Conservation (phyloP, 768 basidiomycete genomes). For the Boletus patriciae region DNA sequence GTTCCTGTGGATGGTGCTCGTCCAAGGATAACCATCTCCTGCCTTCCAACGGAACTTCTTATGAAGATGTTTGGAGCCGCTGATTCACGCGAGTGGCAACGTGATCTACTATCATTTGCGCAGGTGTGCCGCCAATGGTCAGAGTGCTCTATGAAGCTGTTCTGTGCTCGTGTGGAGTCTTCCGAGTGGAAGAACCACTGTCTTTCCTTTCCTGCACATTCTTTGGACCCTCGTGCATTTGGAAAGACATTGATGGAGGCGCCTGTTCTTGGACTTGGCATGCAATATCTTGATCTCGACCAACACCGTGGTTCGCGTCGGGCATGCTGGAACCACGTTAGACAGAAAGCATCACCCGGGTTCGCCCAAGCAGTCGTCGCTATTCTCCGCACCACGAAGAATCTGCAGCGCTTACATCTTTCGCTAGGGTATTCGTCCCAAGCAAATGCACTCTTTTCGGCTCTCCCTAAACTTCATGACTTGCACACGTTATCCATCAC, state of each 20-base stretch:
- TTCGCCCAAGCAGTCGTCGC: background rate
- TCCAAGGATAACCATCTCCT: background rate
- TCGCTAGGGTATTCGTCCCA: background rate
- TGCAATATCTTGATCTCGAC: background rate
- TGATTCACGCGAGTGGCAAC: background rate
- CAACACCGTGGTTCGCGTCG: background rate
- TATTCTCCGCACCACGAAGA: conserved; percentile 1
- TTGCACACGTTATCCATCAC: background rate
- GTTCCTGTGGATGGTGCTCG: background rate
- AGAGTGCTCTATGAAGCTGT: background rate
- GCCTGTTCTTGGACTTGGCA: background rate
- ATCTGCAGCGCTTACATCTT: background rate
- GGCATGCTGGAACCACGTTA: too few relatives aligned
- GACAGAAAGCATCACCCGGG: background rate
- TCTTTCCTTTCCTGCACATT: rapidly evolving
- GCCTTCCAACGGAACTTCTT: conserved; percentile 2
- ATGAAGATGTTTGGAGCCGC: background rate
- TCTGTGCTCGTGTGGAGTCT: background rate
- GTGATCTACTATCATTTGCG: conserved; percentile 2
- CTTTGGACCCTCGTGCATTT: background rate
- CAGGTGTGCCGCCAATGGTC: conserved; percentile 13
- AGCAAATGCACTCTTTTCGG: background rate
- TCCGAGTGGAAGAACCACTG: background rate
- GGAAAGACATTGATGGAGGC: background rate
- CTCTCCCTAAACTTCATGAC: background rate